Percentiles rank a stretch among this genome's conserved stretches.
phyloP scores from a whole-genome alignment of 1,284 basidiomycete species.

The Pseudozyma sp. region DNA sequence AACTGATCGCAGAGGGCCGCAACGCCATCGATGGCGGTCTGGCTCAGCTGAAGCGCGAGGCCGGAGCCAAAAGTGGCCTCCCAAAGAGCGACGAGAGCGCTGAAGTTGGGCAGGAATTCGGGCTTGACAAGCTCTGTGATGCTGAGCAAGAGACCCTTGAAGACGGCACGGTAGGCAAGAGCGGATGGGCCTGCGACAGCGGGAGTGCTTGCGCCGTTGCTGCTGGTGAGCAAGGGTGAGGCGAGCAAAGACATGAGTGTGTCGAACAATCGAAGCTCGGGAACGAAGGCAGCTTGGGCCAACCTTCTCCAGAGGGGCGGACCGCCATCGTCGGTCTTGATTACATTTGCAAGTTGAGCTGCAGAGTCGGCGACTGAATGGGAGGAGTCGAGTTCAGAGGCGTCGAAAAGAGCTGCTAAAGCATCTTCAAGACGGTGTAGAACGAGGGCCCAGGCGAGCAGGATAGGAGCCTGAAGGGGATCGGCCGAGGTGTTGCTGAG shows the following conservation, averaged over 20 bases:
- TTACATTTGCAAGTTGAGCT: slow-evolving; percentile 34
- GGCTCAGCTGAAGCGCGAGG: slow-evolving; percentile 40
- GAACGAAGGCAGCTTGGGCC: slow-evolving; percentile 67
- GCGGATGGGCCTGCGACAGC: slow-evolving; percentile 81
- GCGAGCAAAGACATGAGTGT: slow-evolving; percentile 59
- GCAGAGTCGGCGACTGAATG: slow-evolving; percentile 28
- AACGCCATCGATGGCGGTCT: slow-evolving; percentile 73
- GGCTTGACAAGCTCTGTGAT: slow-evolving; percentile 80
- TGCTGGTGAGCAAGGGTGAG: slow-evolving; percentile 64
- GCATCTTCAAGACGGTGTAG: slow-evolving; percentile 70
- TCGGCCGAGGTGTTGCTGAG: slow-evolving; percentile 72
- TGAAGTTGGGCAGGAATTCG: slow-evolving; percentile 74
- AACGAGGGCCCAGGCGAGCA: slow-evolving; percentile 82
- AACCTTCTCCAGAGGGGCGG: slow-evolving; percentile 68
- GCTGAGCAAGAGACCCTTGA: slow-evolving; percentile 78
- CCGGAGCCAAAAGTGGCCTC: slow-evolving; percentile 78
- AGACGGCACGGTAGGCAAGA: slow-evolving; percentile 81
- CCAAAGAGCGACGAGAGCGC: slow-evolving; percentile 80
- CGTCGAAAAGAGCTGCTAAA: slow-evolving; percentile 36
- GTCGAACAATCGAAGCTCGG: slow-evolving; percentile 62
- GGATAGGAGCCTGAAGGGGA: slow-evolving; percentile 77
- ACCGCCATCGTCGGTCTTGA: slow-evolving; percentile 51
- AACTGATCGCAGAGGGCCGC: slow-evolving; percentile 80
- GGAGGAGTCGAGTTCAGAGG: slow-evolving; percentile 48
- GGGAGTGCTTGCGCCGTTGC: slow-evolving; percentile 42